Evolutionary conservation across 257 asterid genomes (phyloP).

Genomic region (Solanum etuberosum): DNA sequence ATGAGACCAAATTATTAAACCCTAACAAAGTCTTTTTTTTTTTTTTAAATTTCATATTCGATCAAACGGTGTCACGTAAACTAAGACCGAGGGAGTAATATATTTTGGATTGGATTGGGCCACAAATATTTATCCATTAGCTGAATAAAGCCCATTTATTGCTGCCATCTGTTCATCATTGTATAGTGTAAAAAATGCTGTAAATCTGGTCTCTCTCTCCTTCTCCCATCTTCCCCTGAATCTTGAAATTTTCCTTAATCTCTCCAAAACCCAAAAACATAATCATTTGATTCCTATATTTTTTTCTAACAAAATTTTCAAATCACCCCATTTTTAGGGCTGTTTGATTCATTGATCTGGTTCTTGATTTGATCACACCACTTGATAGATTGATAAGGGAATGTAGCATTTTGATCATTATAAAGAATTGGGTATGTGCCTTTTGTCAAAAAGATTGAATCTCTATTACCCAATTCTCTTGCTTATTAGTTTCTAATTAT

Average conservation of each 20-base stretch:
- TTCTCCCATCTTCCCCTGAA: not conserved
- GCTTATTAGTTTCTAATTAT: not conserved
- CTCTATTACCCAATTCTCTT: not conserved
- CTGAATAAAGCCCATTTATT: not conserved
- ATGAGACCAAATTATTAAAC: not conserved
- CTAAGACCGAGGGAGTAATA: not conserved
- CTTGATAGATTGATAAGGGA: slow-evolving; percentile 8
- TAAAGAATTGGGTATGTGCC: slow-evolving; percentile 4
- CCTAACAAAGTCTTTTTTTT: not conserved
- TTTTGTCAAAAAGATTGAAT: not conserved
- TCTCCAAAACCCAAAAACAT: not conserved
- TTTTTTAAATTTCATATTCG: not conserved
- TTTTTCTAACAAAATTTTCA: not conserved
- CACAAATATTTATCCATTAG: not conserved
- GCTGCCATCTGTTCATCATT: not conserved
- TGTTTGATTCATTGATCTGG: slow-evolving; percentile 23
- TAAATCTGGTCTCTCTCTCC: not conserved
- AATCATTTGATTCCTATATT: not conserved
- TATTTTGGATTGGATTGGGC: not conserved
- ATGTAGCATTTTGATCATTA: slow-evolving; percentile 11
- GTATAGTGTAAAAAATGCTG: not conserved
- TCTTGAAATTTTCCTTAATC: not conserved
- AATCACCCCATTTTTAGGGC: not conserved
- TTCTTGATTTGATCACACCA: slow-evolving; percentile 24
- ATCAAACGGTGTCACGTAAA: not conserved